These are phyloP conservation scores for Gnomoniopsis sp. DNA, from an alignment of 2,329 filamentous ascomycete species.

Conservation along the genomic window DNA sequence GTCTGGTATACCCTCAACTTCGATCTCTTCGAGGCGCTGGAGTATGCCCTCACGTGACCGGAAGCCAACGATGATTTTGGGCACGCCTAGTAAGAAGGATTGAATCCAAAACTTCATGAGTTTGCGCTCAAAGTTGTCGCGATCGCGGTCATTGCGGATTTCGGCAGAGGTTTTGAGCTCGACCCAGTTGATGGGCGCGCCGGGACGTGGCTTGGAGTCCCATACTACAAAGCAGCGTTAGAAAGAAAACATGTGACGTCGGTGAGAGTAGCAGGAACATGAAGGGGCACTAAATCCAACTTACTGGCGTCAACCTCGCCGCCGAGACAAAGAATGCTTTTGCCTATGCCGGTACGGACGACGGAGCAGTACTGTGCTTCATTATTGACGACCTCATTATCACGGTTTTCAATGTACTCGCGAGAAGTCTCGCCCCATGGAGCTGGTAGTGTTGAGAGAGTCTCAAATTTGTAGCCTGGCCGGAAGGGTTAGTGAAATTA, in stretches of 20 bases:
- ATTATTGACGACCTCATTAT: constrained; percentile 74
- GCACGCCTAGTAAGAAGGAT: constrained; percentile 89
- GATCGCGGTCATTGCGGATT: constrained; percentile 64
- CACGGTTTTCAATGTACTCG: constrained; percentile 74
- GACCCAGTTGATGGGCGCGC: constrained; percentile 80
- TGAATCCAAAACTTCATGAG: constrained; percentile 96
- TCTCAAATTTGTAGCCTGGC: constrained; percentile 96
- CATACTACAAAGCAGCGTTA: constrained; percentile 54
- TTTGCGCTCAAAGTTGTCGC: constrained; percentile 79
- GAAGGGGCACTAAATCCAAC: constrained; percentile 20
- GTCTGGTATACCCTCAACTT: constrained; percentile 74
- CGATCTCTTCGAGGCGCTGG: constrained; percentile 69
- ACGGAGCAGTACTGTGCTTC: constrained; percentile 94
- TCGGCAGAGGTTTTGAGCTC: constrained; percentile 89
- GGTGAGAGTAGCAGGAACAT: constrained; percentile 8
- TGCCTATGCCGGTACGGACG: constrained; percentile 82
- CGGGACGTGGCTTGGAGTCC: constrained; percentile 71
- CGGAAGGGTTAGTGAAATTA: neutral
- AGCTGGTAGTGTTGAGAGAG: constrained; percentile 69
- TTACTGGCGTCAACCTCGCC: constrained; percentile 90
- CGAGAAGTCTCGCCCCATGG: constrained; percentile 71
- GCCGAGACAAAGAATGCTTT: constrained; percentile 71
- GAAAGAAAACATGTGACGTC: neutral
- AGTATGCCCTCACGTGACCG: constrained; percentile 71
- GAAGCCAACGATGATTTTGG: constrained; percentile 88